Evolutionary conservation across 805 yeast species (phyloP).

Genomic region (Saccharomycopsis microspora): DNA sequence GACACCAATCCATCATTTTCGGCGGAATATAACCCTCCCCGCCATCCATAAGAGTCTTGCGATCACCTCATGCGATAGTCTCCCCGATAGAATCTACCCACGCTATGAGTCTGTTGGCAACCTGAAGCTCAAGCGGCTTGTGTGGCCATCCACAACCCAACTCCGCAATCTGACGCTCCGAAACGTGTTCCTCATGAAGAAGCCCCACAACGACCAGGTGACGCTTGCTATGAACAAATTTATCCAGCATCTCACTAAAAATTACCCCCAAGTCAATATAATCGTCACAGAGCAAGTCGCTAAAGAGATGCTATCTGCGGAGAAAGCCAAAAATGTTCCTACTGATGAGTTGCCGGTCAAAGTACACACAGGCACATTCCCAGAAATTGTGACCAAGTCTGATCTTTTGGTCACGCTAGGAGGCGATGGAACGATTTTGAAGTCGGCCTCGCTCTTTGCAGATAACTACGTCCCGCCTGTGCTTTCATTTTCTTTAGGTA

Average conservation of each 20-base stretch:
- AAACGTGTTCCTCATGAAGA: constrained; percentile 73
- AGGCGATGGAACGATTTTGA: constrained; percentile 91
- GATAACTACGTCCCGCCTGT: constrained; percentile 77
- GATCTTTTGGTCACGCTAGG: constrained; percentile 82
- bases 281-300: constrained; percentile 69
- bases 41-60: constrained; percentile 3
- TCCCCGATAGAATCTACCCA: constrained; percentile 12
- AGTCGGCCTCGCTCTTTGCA: constrained; percentile 73
- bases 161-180: constrained; percentile 27
- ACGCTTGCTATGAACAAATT: constrained; percentile 56
- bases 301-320: constrained; percentile 39
- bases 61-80: constrained; percentile 3
- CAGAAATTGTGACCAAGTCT: constrained; percentile 51
- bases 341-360: constrained; percentile 15
- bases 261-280: constrained; percentile 64
- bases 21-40: not conserved
- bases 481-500: constrained; percentile 79
- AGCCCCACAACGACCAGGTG: constrained; percentile 66
- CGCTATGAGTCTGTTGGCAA: constrained; percentile 20
- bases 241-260: constrained; percentile 44
- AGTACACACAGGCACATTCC: constrained; percentile 38
- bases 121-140: constrained; percentile 48
- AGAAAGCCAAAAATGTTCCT: not conserved
- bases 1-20: not conserved
- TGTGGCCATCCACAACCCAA: constrained; percentile 38